These are phyloP conservation scores for Malus hybrid DNA, from an alignment of 331 rosid species.

Conservation along the genomic window DNA sequence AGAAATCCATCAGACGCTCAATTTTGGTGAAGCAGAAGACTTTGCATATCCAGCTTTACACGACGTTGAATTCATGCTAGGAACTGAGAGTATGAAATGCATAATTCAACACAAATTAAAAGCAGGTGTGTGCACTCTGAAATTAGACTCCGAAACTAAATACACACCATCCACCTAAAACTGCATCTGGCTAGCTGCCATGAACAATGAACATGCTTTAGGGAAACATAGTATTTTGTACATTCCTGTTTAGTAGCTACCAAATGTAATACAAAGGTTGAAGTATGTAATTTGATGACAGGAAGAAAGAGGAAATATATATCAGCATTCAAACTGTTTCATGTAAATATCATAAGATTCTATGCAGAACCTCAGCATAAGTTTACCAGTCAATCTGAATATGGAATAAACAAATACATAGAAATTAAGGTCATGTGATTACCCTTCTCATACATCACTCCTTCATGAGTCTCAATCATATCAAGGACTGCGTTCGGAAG, in stretches of 20 bases:
- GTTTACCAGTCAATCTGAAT: neutral
- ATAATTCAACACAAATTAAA: neutral
- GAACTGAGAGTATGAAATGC: neutral
- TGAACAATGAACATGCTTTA: too few species aligned
- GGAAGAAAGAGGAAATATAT: too few species aligned
- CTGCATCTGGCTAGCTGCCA: too few species aligned
- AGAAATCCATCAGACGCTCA: neutral
- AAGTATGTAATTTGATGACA: too few species aligned
- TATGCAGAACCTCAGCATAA: neutral
- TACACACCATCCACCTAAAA: too few species aligned
- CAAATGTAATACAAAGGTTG: too few species aligned
- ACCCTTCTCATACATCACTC: conserved; percentile 42
- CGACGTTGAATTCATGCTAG: too few species aligned
- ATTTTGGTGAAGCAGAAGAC: neutral
- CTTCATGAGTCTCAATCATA: too few species aligned
- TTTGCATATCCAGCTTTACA: neutral
- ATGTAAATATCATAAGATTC: neutral
- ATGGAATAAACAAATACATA: neutral
- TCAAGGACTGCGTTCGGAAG: conserved; percentile 31
- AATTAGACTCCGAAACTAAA: too few species aligned
- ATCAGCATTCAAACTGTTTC: neutral
- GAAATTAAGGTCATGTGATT: conserved; percentile 4
- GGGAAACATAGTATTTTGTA: neutral
- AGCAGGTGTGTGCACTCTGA: too few species aligned
- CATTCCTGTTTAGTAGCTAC: neutral